phyloP scores from a whole-genome alignment of 805 yeast genomes.

The Yamadazyma paraphyllophila region DNA sequence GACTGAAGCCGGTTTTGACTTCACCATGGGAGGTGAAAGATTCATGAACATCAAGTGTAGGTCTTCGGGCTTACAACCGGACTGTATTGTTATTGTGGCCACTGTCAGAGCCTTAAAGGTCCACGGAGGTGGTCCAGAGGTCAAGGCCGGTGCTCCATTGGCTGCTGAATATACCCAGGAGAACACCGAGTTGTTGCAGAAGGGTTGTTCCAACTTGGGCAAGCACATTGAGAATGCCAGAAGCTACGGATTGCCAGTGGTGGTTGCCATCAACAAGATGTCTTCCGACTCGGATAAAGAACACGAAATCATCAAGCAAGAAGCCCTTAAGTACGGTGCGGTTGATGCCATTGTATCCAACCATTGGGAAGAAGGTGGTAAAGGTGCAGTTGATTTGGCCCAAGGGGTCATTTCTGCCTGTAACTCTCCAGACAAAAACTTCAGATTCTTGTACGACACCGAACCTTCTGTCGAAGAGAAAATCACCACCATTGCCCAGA shows the following conservation, averaged over 20 bases:
- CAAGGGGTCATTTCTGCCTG: slow-evolving; percentile 65
- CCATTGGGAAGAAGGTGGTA: slow-evolving; percentile 88
- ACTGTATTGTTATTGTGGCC: slow-evolving; percentile 77
- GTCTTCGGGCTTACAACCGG: slow-evolving; percentile 76
- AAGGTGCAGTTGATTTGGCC: slow-evolving; percentile 75
- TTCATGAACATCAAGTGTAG: slow-evolving; percentile 80
- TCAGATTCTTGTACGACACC: slow-evolving; percentile 59
- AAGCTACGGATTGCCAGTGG: slow-evolving; percentile 72
- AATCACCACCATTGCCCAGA: slow-evolving; percentile 62
- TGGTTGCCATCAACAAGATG: slow-evolving; percentile 80
- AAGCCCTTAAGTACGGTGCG: slow-evolving; percentile 76
- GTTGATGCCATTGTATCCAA: slow-evolving; percentile 73
- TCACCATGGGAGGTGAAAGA: slow-evolving; percentile 91
- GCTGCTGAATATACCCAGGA: slow-evolving; percentile 72
- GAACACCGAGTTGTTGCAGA: slow-evolving; percentile 63
- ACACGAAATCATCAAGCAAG: slow-evolving; percentile 64
- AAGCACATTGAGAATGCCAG: slow-evolving; percentile 75
- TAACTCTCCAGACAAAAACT: slow-evolving; percentile 42
- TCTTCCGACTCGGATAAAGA: slow-evolving; percentile 69
- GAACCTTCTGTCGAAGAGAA: slow-evolving; percentile 65
- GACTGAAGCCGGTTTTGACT: slow-evolving; percentile 87
- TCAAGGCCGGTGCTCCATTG: slow-evolving; percentile 78
- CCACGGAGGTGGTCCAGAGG: slow-evolving; percentile 89
- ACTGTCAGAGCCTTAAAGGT: slow-evolving; percentile 81
- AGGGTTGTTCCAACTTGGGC: slow-evolving; percentile 72